These are phyloP conservation scores for Flagelloscypha sp. DNA, from an alignment of 768 basidiomycete species.

Conservation along the genomic window DNA sequence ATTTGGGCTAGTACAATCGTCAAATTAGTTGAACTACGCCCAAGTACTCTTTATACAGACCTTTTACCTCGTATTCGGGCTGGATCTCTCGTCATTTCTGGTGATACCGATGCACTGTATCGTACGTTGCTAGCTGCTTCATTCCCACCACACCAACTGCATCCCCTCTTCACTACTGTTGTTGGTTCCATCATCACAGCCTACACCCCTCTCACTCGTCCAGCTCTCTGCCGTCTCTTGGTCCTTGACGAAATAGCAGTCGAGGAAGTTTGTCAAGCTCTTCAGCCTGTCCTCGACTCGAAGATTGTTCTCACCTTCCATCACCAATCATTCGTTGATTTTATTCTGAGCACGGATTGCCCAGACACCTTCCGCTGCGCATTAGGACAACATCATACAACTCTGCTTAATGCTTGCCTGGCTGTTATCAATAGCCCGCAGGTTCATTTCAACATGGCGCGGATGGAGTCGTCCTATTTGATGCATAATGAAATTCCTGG, in stretches of 20 bases:
- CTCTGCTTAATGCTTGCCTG: conserved; percentile 16
- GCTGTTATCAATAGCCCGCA: conserved; percentile 19
- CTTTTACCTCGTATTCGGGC: conserved; percentile 10
- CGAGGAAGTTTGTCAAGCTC: too few relatives aligned
- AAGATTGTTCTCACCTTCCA: conserved; percentile 10
- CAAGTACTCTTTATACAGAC: too few relatives aligned
- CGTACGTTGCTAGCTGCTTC: conserved; percentile 13
- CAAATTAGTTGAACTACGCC: conserved; percentile 11
- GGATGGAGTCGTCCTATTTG: conserved; percentile 21
- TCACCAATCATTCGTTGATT: conserved; percentile 22
- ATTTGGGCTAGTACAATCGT: conserved; percentile 20
- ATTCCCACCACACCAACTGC: conserved; percentile 8
- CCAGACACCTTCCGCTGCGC: too few relatives aligned
- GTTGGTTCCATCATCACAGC: conserved; percentile 17
- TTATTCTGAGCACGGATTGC: conserved; percentile 14
- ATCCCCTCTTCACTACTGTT: conserved; percentile 10
- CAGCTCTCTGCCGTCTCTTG: conserved; percentile 8
- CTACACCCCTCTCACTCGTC: conserved; percentile 13
- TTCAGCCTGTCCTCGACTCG: conserved; percentile 14
- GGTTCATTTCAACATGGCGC: conserved; percentile 28
- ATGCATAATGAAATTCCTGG: conserved; percentile 19
- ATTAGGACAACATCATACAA: too few relatives aligned
- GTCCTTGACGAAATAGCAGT: too few relatives aligned
- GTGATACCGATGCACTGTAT: conserved; percentile 14
- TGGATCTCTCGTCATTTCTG: conserved; percentile 6